Base-by-base conservation (phyloP, 106 monocot genomes). In the Narthecium ossifragum region DNA sequence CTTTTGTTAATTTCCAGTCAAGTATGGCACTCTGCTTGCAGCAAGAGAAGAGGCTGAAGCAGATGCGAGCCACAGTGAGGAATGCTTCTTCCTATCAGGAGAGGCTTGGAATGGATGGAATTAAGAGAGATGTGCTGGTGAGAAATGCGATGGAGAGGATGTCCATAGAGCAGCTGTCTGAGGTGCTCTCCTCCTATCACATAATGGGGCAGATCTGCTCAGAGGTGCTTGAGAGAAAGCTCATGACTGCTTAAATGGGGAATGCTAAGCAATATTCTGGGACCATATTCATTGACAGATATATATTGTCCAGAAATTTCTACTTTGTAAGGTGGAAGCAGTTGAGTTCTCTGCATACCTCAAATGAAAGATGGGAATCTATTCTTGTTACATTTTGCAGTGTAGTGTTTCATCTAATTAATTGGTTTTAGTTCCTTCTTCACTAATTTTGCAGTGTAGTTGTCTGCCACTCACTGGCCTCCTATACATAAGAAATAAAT, bases 51-150 rank as follows among this genome's bases (percentile, higher is more conserved):
- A 72, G 93, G 63, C 51, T 93, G 67, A 84, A 86, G 75, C 89
- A 94, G 80, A 83, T 94, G 90, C 90, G 94, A 0, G 90, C 90
- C 0, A 94, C 94, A 0, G 94, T 94, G 64, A 73, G 93, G 76
- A 94, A 94, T 34, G 80, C 80, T 7, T 80, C 75, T 10, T 73
- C 73, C 1, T 94, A 90, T 29, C 9, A 80, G 9, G 31, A 80
- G 64, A 86, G 61, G 28, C 20, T 96, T 14, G 84, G 71, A 75
- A 68, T 68, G 75, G 81, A 64, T 6, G 73, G 74, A 51, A n/a
- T n/a, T n/a, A 69, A 72, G 55, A 80, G 80, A 54, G 78, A 96
- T 62, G 65, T 12, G 46, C 11, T 59, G 26, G 83, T 80, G 8
- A 86, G 73, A 62, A 61, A 51, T 47, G 27, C 81, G 21, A 86